Evolutionary conservation across 139 green algal species (phyloP).

Genomic region (Chlamydomonas urium): DNA sequence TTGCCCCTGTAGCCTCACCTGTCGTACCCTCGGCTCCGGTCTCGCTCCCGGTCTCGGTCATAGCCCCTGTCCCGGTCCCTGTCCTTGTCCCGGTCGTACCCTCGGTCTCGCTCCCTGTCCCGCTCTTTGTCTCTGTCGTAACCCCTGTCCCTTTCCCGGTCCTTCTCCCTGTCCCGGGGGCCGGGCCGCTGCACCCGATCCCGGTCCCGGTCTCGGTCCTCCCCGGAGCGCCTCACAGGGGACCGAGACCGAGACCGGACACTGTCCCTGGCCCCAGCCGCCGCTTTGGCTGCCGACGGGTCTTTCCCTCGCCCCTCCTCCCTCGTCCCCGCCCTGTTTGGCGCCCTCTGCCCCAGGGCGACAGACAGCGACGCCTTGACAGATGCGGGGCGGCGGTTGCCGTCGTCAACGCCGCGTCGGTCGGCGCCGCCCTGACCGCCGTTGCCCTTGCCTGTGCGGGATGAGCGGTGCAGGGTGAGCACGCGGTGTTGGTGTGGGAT

Average conservation of each 20-base stretch:
- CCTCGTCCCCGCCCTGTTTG: conserved; percentile 68
- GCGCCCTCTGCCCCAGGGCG: conserved; percentile 86
- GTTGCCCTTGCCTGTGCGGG: conserved; percentile 57
- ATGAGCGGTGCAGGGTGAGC: neutral
- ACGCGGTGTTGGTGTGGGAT: neutral
- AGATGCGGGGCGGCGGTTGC: conserved; percentile 70
- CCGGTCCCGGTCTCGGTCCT: neutral
- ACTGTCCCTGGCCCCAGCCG: neutral
- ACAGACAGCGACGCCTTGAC: conserved; percentile 89
- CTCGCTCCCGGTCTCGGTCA: conserved; percentile 12
- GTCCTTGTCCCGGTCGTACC: conserved; percentile 5
- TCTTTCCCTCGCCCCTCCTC: conserved; percentile 45
- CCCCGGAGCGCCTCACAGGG: neutral
- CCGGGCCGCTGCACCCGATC: neutral
- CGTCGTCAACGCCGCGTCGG: conserved; percentile 65
- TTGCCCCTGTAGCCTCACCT: too few species aligned
- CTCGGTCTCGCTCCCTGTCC: too few species aligned
- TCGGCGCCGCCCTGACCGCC: conserved; percentile 69
- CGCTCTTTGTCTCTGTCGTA: neutral
- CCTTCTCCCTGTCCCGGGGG: conserved; percentile 17
- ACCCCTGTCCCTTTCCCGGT: conserved; percentile 8
- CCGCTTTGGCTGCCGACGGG: conserved; percentile 5
- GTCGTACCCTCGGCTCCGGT: neutral
- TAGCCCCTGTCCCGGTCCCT: conserved; percentile 7
- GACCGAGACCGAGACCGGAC: neutral